Evolutionary conservation across 2,329 filamentous ascomycete genomes (phyloP), one percentile per base, ranked within the genome.

Genomic region (Orbilia ellipsospora): DNA sequence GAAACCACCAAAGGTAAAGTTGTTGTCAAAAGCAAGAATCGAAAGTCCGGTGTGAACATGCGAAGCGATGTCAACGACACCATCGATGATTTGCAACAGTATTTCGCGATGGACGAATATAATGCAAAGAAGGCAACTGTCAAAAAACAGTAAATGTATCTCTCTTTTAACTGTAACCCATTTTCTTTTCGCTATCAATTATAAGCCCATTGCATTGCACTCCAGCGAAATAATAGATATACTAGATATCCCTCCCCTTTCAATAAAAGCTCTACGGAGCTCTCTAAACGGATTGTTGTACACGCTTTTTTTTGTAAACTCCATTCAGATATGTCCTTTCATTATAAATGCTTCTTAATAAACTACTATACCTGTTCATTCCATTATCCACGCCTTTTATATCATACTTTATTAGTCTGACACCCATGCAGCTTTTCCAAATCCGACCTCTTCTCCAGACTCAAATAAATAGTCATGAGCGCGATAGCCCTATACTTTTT

Each of bases 401-500:
- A 36, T 36, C 31, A 36, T 10, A 10, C 5, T 12, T 48, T 48
- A 57, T 74, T 74, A n/a, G 70, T 74, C 63, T 74, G 70, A 10
- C 50, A 42, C 5, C 70, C 70, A 55, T 68, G 64, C 20, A 68
- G 15, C 44, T 64, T 68, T 16, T 74, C 70, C 26, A 74, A 63
- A 57, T 74, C 70, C 6, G 12, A 16, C 2, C 52, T 54, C 44
- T 67, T 67, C 26, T 68, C 62, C 23, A 74, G 55, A 55, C 63
- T 68, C n/a, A 74, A 13, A 36, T 61, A 74, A 28, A 74, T 68
- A 31, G 70, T 74, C 70, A 74, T 68, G 23, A 74, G 20, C 31
- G 70, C 63, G 2, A 74, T 64, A 23, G 70, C 70, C 44, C 70
- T 62, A 18, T 68, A 68, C 45, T 74, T 74, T 26, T 63, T 74